Base-by-base conservation (phyloP, 225 moss, liverwort and hornwort genomes). In the Pleurozium schreberi region DNA sequence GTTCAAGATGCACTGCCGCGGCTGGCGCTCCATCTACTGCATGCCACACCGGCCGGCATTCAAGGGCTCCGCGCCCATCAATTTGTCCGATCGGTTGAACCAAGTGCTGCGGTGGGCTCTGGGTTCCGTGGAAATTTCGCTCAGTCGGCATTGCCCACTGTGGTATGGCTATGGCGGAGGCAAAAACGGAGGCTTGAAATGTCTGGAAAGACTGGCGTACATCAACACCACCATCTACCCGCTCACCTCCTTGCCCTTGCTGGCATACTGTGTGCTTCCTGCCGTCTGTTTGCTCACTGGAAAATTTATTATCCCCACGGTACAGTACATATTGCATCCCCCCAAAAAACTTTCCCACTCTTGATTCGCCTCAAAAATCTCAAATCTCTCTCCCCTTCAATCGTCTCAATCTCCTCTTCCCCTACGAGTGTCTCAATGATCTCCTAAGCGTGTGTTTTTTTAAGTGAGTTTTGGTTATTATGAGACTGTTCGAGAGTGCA, bases 1-100 rank as follows among this genome's bases (percentile, higher is more conserved):
- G 0, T 97, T 97, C 89, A 97, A 96, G 80, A 97, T 97, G 97
- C 97, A 97, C 38, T 95, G 95, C 60, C 94, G 97, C 60, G 97
- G 97, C 6, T 97, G 97, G 97, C 96, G 97, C 50, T 97, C 97
- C 33, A 93, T 97, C 63, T 97, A 97, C 88, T 97, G 97, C 88
- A 96, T 97, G 97, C 97, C 97, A 2, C 89, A 85, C 52, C 92
- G 93, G 26, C 93, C 96, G n/a, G 97, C 97, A 7, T 97, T 97
- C 88, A 97, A 97, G 92, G 97, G 97, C 14, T 96, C 97, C 26
- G 97, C 92, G 7, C 92, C 92, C 47, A 92, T 92, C 81, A 92
- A 92, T 64, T 89, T 97, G 92, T 95, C 97, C 14, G 97, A 97
- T 92, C 93, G 97, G 43, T 70, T 97, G 91, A 94, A 97, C 74